Percentiles rank a stretch among this genome's conserved stretches.
phyloP scores from a whole-genome alignment of 495 filamentous ascomycete genomes.

The Immersiella caudata region DNA sequence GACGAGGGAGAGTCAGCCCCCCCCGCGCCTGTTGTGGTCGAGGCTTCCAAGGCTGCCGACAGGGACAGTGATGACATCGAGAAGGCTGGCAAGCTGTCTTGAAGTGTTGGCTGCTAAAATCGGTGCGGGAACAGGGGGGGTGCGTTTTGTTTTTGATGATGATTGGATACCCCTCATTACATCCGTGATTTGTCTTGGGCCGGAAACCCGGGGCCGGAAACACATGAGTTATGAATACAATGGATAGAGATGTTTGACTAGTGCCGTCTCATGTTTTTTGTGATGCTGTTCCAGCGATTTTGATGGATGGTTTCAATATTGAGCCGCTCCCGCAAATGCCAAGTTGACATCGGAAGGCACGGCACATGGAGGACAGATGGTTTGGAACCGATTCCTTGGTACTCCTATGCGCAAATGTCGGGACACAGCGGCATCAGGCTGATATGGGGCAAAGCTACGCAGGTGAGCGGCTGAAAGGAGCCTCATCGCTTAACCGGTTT shows the following conservation, averaged over 20 bases:
- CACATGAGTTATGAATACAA: constrained; percentile 1
- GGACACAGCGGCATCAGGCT: background rate
- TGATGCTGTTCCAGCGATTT: background rate
- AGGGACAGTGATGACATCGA: constrained; percentile 11
- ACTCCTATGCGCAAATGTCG: too few relatives aligned
- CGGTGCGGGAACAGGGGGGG: background rate
- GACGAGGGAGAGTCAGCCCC: background rate
- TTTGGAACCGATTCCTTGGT: too few relatives aligned
- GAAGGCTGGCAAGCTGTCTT: constrained; percentile 16
- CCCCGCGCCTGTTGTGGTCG: background rate
- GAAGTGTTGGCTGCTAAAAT: background rate
- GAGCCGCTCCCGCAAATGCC: background rate
- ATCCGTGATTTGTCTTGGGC: background rate
- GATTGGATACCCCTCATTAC: constrained; percentile 6
- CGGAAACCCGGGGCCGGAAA: background rate
- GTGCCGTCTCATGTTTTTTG: background rate
- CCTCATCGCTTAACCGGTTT: background rate
- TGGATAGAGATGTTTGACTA: background rate
- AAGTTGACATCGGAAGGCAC: background rate
- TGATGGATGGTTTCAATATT: background rate
- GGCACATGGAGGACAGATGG: background rate
- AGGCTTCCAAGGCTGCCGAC: background rate
- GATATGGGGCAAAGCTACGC: background rate
- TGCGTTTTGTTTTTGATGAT: constrained; percentile 2
- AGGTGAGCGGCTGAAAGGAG: background rate